Percentiles rank a stretch among this genome's conserved stretches.
Evolutionary conservation across 352 stramenopile species (phyloP).

Genomic region (Phytopythium mirpurense): DNA sequence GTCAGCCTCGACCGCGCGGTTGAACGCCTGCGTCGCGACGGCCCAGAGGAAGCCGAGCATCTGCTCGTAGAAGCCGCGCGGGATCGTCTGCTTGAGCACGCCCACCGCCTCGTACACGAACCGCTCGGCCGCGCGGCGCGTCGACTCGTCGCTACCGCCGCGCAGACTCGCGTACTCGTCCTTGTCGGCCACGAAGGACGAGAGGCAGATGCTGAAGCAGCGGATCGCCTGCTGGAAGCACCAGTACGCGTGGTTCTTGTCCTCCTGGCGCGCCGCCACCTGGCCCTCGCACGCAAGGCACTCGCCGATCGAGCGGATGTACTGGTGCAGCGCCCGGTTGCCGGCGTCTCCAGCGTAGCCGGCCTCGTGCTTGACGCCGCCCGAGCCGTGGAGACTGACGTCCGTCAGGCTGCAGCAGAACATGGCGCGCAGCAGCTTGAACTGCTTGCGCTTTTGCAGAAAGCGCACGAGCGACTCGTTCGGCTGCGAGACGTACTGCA

Average conservation of each 20-base stretch:
- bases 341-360: constrained; percentile 17
- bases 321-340: constrained; percentile 31
- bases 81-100: constrained; percentile 62
- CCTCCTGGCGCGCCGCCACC: constrained; percentile 25
- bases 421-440: constrained; percentile 57
- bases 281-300: constrained; percentile 61
- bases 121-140: constrained; percentile 24
- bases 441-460: constrained; percentile 64
- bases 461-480: constrained; percentile 53
- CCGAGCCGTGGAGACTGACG: constrained; percentile 35
- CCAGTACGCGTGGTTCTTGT: constrained; percentile 38
- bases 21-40: constrained; percentile 49
- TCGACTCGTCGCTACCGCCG: constrained; percentile 14
- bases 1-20: constrained; percentile 24
- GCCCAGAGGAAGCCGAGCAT: constrained; percentile 63
- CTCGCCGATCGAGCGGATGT: constrained; percentile 57
- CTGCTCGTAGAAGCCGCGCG: constrained; percentile 46
- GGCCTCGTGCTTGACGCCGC: constrained; percentile 17
- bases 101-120: constrained; percentile 64
- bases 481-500: constrained; percentile 48
- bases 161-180: constrained; percentile 13
- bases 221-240: constrained; percentile 70
- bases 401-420: constrained; percentile 60
- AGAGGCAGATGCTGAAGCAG: constrained; percentile 70
- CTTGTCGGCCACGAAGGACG: constrained; percentile 38